These are phyloP conservation scores for Populus tremula DNA, from an alignment of 345 rosid species.

Conservation along the genomic window DNA sequence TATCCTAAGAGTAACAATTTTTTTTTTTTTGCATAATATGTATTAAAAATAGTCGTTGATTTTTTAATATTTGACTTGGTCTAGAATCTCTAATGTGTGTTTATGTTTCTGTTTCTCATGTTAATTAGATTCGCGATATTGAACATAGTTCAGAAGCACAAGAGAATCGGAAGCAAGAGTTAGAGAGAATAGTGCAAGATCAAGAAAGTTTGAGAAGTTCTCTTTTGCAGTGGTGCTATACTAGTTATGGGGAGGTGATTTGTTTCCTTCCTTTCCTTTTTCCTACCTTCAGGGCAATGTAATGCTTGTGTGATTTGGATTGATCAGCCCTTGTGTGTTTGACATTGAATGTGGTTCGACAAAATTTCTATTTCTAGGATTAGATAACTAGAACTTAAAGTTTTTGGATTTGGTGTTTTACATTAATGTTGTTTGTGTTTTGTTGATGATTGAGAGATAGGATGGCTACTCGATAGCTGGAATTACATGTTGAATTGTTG, in stretches of 20 bases:
- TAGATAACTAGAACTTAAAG: neutral
- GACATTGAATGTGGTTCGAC: neutral
- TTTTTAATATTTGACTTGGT: neutral
- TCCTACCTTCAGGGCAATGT: neutral
- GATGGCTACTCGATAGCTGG: neutral
- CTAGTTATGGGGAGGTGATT: conserved; percentile 93
- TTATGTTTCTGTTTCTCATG: conserved; percentile 5
- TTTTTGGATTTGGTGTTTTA: neutral
- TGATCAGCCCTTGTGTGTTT: neutral
- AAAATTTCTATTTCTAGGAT: neutral
- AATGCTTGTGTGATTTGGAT: neutral
- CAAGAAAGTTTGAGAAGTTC: conserved; percentile 80
- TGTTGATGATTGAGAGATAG: neutral
- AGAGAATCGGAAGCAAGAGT: conserved; percentile 77
- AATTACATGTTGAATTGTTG: neutral
- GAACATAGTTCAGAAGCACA: conserved; percentile 88
- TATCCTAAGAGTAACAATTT: neutral
- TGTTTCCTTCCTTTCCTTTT: neutral
- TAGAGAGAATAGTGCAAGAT: conserved; percentile 69
- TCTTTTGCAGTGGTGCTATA: conserved; percentile 97
- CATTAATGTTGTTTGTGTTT: neutral
- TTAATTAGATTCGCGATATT: conserved; percentile 77
- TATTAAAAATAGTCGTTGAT: neutral
- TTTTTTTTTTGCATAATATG: neutral
- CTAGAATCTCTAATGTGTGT: conserved; percentile 6